Base-by-base conservation (phyloP, 1,284 basidiomycete genomes). In the Fomitopsis palustris region DNA sequence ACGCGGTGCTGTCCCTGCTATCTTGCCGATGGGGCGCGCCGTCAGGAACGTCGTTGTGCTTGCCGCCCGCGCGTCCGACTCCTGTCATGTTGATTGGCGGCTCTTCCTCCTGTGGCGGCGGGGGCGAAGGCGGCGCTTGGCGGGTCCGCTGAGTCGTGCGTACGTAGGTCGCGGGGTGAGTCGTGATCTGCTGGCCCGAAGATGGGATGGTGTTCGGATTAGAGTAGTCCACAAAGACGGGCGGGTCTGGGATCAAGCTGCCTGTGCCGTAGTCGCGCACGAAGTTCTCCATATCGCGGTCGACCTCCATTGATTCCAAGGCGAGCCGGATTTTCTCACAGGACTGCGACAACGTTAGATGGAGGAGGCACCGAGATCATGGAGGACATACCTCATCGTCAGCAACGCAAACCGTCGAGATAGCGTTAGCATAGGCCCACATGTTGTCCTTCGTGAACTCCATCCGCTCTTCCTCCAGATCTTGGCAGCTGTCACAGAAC, bases 381-480 rank as follows among this genome's bases (percentile, higher is more conserved):
- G 49, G 29, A 29, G 4, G 25, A 41, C 35, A 80, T 68, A 94
- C 94, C 82, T 97, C 94, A 71, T 99, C 97, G 70, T 99, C 96
- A 21, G 88, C 82, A 14, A 99, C 96, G 69, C 97, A 99, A 27
- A 98, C 92, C 7, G 93, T 93, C 4, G 95, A 97, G 21, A 98
- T 89, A 1, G 91, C 89, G 73, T 99, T 99, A 2, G 96, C 95
- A 72, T 94, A 98, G 33, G 88, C 87, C 96, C 96, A 99, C 72
- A 97, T 82, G 65, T 94, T 93, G 72, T 96, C 92, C 77, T 97
- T 98, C 77, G 92, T 88, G 70, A 97, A 93, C 63, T 95, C 93
- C 70, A 97, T 78, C 16, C 97, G 84, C 62, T 96, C 91, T 69
- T 98, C 96, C 72, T 99, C 96, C 51, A 97, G 74, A 75, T 99